Conservation (phyloP, 495 filamentous ascomycete species). For the Cairneyella variabilis region DNA sequence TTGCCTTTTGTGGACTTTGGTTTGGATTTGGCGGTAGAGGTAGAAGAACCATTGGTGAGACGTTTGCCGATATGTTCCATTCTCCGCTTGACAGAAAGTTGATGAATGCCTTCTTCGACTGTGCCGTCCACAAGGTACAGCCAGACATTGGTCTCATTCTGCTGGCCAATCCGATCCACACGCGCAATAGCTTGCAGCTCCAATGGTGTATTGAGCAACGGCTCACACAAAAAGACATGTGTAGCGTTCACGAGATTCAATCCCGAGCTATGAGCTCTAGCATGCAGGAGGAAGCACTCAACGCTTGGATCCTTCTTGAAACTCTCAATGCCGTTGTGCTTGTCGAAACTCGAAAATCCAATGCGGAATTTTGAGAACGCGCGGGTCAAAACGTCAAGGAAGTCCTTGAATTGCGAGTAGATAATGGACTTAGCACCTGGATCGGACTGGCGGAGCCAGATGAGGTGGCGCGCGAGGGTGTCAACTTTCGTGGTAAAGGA, state of each 20-base stretch:
- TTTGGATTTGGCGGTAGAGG: background rate
- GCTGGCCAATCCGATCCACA: constrained; percentile 91
- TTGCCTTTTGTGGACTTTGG: constrained; percentile 30
- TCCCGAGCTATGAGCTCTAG: constrained; percentile 80
- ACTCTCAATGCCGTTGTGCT: constrained; percentile 54
- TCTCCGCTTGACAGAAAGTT: constrained; percentile 73
- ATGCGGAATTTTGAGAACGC: constrained; percentile 70
- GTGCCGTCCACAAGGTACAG: constrained; percentile 87
- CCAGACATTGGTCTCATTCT: constrained; percentile 85
- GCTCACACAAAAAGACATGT: constrained; percentile 93
- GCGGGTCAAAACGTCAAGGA: constrained; percentile 65
- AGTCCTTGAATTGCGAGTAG: constrained; percentile 83
- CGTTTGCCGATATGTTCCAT: constrained; percentile 67
- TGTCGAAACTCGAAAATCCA: constrained; percentile 62
- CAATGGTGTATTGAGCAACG: constrained; percentile 85
- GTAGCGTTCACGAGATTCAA: constrained; percentile 89
- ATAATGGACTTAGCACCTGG: constrained; percentile 85
- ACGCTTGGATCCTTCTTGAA: constrained; percentile 73
- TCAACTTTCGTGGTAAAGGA: constrained; percentile 90
- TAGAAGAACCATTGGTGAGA: too few relatives aligned
- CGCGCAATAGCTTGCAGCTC: constrained; percentile 92
- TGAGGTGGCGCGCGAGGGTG: constrained; percentile 70
- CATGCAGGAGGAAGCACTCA: constrained; percentile 86
- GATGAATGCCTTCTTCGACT: constrained; percentile 85
- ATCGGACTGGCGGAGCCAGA: constrained; percentile 81